phyloP scores from a whole-genome alignment of 495 filamentous ascomycete genomes.

The Aspergillus saccharolyticus region DNA sequence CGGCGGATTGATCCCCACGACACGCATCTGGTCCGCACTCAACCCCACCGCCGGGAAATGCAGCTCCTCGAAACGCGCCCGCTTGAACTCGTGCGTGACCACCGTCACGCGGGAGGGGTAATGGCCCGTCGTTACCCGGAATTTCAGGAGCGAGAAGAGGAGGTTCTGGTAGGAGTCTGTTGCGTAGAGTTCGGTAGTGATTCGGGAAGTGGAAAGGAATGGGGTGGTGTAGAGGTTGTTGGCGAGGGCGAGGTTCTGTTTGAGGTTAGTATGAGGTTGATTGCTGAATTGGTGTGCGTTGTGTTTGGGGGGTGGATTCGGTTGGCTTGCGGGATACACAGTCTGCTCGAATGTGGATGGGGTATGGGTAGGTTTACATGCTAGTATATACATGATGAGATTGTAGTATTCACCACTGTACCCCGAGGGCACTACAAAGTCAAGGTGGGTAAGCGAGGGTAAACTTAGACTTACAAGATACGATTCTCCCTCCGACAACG shows the following conservation, averaged over 20 bases:
- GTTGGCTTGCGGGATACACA: no score
- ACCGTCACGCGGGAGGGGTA: slow-evolving; percentile 53
- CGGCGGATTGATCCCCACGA: slow-evolving; percentile 68
- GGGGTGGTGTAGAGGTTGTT: slow-evolving; percentile 31
- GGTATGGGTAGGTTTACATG: no score
- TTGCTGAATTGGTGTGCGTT: no score
- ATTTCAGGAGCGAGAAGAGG: slow-evolving; percentile 61
- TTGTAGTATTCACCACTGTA: no score
- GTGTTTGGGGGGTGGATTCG: no score
- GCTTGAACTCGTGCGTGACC: slow-evolving; percentile 73
- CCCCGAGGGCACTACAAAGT: no score
- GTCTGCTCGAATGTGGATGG: no score
- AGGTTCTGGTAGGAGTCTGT: slow-evolving; percentile 80
- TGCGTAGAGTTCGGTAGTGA: slow-evolving; percentile 58
- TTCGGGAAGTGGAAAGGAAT: slow-evolving; percentile 19
- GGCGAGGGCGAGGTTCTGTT: slow-evolving; percentile 42
- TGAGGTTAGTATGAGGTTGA: no score
- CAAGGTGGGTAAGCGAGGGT: no score
- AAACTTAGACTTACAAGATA: slow-evolving; percentile 58
- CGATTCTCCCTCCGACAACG: slow-evolving; percentile 58
- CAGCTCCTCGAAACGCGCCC: slow-evolving; percentile 56
- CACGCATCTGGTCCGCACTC: slow-evolving; percentile 29
- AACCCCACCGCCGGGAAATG: slow-evolving; percentile 65
- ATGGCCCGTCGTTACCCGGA: slow-evolving; percentile 40
- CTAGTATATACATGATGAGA: no score